Base-by-base conservation (phyloP, 495 filamentous ascomycete genomes). In the Hyaloscypha variabilis region DNA sequence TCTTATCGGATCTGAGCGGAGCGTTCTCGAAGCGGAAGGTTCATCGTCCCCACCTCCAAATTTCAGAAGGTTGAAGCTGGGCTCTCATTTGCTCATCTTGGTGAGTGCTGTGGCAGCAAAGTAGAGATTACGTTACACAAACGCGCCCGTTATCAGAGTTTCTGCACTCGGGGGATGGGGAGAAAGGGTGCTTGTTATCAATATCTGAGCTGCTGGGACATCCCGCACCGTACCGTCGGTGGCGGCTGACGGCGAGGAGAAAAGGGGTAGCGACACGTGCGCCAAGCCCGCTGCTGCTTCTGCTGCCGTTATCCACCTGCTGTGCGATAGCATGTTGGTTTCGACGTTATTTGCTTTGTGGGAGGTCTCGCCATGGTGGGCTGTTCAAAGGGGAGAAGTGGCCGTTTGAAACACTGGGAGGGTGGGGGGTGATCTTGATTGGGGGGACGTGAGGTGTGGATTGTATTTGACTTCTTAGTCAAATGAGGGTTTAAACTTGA, bases 21-120 rank as follows among this genome's bases (percentile, higher is more conserved):
- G 39, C 39, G 39, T 19, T 46, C 54, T 58, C 25, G 24, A 58
- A 58, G 54, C 29, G 54, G 54, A 58, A 58, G 54, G 54, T 58
- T 58, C 26, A 13, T 58, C 54, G 54, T 34, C 54, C 54, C 3
- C 17, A 14, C 49, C 23, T 19, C 1, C 6, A 25, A 25, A 51
- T 51, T 19, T 21, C 49, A 25, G 49, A 6, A n/a, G 3, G 49
- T 1, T 6, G 13, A 34, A 34, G 31, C 39, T 14, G 4, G 39
- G 10, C 2, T 3, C 39, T 46, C 39, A 46, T 46, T 46, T 46
- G 39, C 39, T 19, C 31, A 6, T 36, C 31, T n/a, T n/a, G n/a
- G n/a, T n/a, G n/a, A 46, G 11, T 8, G 11, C 31, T 6, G 17
- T 42, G 13, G 39, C 13, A 46, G 39, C 17, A 19, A 11, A 46